A percentile compares a stretch with the other conserved stretches of the same genome.
These are phyloP conservation scores for Eucalyptus dawsonii DNA, from an alignment of 345 rosid species.

Conservation along the genomic window DNA sequence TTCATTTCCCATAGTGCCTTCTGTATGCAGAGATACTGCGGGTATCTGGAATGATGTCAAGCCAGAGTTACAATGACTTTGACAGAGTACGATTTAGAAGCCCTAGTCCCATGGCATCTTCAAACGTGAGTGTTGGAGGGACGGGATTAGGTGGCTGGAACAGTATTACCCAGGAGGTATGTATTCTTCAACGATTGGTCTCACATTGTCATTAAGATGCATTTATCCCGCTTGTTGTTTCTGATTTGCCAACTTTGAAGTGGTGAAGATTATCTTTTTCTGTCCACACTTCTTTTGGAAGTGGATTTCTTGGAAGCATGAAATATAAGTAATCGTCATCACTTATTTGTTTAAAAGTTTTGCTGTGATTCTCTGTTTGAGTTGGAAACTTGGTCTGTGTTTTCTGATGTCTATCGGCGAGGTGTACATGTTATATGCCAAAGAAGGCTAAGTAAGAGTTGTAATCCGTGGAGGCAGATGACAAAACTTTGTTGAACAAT, in stretches of 20 bases:
- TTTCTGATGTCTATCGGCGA: not conserved
- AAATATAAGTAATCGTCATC: not conserved
- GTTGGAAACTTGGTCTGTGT: not conserved
- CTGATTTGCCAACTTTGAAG: not conserved
- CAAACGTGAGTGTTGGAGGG: conserved; percentile 56
- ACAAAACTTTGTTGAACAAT: not conserved
- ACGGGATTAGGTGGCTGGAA: conserved; percentile 67
- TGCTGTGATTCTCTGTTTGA: not conserved
- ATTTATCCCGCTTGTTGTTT: not conserved
- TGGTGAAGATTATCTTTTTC: not conserved
- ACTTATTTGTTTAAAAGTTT: not conserved
- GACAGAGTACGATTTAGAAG: conserved; percentile 87
- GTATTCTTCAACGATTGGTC: not conserved
- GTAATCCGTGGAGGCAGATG: not conserved
- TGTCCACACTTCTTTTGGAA: not conserved
- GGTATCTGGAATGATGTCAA: conserved; percentile 77
- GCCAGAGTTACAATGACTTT: conserved; percentile 75
- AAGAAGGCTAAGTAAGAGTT: not conserved
- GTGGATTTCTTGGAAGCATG: not conserved
- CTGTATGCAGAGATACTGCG: conserved; percentile 67
- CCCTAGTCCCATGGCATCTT: conserved; percentile 97
- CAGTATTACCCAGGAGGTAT: conserved; percentile 75
- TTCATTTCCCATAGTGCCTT: not conserved
- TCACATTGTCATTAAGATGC: not conserved
- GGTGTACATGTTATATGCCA: not conserved